phyloP scores from a whole-genome alignment of 768 basidiomycete species.

The Cantharellus anzutake region DNA sequence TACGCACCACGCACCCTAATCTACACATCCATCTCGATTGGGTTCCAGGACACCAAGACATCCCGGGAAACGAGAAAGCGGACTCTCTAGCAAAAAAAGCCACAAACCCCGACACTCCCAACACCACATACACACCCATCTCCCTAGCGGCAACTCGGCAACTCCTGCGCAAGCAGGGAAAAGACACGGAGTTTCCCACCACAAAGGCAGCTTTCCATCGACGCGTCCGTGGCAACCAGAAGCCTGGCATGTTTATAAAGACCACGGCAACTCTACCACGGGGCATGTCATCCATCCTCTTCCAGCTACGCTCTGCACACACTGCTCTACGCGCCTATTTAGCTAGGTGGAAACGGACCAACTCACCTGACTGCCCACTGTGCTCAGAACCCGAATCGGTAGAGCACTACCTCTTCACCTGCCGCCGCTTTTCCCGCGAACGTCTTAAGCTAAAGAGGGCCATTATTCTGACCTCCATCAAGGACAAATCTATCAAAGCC shows the following conservation, averaged over 20 bases:
- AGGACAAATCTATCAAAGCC: not conserved
- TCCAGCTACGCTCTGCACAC: conserved; percentile 9
- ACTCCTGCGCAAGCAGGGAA: too few relatives aligned
- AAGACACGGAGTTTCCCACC: too few relatives aligned
- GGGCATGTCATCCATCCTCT: conserved; percentile 5
- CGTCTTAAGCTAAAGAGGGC: not conserved
- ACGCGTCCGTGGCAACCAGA: too few relatives aligned
- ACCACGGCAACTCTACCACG: conserved; percentile 1
- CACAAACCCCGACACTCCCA: too few relatives aligned
- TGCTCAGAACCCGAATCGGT: conserved; percentile 7
- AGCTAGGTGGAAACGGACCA: not conserved
- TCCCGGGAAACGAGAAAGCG: too few relatives aligned
- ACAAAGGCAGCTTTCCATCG: too few relatives aligned
- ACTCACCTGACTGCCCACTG: conserved; percentile 1
- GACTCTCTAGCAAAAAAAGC: too few relatives aligned
- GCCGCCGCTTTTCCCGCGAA: not conserved
- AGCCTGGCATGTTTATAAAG: too few relatives aligned
- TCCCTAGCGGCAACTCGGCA: too few relatives aligned
- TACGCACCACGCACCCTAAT: not conserved
- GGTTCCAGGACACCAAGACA: too few relatives aligned
- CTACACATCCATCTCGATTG: too few relatives aligned
- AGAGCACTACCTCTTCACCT: conserved; percentile 7
- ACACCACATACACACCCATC: too few relatives aligned
- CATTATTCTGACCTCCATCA: not conserved
- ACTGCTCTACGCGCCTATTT: conserved; percentile 7